Evolutionary conservation across 192 early-diverging fungal species (phyloP), one percentile per base, ranked within the genome.

Genomic region (Lobosporangium transversale): DNA sequence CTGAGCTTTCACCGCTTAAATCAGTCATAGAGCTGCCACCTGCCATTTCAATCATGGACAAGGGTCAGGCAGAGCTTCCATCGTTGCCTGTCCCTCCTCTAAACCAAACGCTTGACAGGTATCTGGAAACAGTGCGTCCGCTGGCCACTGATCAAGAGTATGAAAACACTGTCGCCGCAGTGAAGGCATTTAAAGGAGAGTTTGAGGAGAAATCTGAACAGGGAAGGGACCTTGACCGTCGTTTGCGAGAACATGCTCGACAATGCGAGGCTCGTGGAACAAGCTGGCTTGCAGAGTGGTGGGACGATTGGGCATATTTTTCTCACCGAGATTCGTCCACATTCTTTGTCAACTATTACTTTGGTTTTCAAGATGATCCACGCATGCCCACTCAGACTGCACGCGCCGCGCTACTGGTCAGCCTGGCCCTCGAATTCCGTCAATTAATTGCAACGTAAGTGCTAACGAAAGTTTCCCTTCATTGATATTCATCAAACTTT

Each of bases 51-150:
- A 54, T 70, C 64, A 79, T 79, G 76, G 67, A 79, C 61, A 67
- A 67, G 35, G 64, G 70, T 18, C 70, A 78, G 27, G 44, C 55
- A 15, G 62, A 74, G 0, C 79, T 87, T 33, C 79, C 71, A 20
- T 75, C 75, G 37, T 75, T 89, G 18, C 88, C 88, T 2, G 66
- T 89, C 23, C 88, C 88, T 0, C 81, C 84, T 58, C 81, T 89
- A 31, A 57, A 81, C 8, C 83, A 87, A 68, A 89, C 88, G 1
- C 68, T 80, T 27, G 57, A 76, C 9, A 76, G 83, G 8, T 89
- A 85, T 59, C 70, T 79, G 2, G 66, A 80, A 15, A 80, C 81
- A 4, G 83, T 79, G 26, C 73, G 79, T 43, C 85, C 87, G 8
- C 65, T 89, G 56, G 48, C 66, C 12, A 64, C 66, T 15, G 65